Conservation (phyloP, 2,329 filamentous ascomycete species). For the Diaporthe vexans region DNA sequence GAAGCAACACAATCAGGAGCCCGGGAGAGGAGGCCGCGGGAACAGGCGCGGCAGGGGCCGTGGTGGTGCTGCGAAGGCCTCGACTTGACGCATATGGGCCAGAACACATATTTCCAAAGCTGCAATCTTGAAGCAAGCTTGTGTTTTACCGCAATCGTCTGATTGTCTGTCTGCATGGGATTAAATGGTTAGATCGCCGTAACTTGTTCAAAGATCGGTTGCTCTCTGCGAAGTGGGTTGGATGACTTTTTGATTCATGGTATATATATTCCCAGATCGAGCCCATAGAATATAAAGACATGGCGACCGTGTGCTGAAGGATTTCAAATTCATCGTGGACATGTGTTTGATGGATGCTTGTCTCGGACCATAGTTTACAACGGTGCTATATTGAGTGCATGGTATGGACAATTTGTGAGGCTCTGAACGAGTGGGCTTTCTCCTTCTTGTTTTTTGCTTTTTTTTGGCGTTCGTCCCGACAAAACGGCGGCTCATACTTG, state of each 20-base stretch:
- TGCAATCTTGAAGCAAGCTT: not conserved
- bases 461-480: no score
- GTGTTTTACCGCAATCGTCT: not conserved
- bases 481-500: no score
- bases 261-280: constrained; percentile 4
- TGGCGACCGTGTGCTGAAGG: not conserved
- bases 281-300: constrained; percentile 15
- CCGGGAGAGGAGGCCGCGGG: constrained; percentile 33
- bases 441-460: no score
- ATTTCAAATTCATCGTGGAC: no score
- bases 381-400: not conserved
- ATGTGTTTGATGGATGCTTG: no score
- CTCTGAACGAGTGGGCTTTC: no score
- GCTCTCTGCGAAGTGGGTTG: not conserved
- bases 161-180: not conserved
- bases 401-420: no score
- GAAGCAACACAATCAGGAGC: constrained; percentile 25
- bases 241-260: not conserved
- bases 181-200: constrained; percentile 1
- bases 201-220: not conserved
- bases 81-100: constrained; percentile 1
- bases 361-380: not conserved
- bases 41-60: constrained; percentile 30
- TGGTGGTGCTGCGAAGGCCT: constrained; percentile 31
- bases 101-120: not conserved